These are phyloP conservation scores for Pugionium cornutum DNA, from an alignment of 345 rosid species.

Conservation along the genomic window DNA sequence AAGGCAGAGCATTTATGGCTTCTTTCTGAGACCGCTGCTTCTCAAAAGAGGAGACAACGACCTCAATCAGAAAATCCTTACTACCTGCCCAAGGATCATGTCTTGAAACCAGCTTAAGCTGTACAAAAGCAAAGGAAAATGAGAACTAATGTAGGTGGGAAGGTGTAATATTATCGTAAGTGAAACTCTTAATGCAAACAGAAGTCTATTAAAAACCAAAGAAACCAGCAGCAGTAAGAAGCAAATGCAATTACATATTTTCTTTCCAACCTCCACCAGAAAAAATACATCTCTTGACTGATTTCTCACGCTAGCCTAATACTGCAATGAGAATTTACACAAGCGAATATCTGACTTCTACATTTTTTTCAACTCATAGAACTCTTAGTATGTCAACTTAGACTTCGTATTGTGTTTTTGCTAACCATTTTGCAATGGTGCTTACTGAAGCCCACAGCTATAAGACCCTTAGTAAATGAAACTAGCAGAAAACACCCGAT, in stretches of 20 bases:
- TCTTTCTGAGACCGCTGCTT: slow-evolving; percentile 95
- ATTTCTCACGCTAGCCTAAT: slow-evolving; percentile 2
- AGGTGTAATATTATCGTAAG: slow-evolving; percentile 14
- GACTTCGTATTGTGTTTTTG: not conserved
- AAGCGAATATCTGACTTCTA: slow-evolving; percentile 5
- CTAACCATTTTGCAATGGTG: slow-evolving; percentile 13
- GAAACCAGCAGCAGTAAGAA: not conserved
- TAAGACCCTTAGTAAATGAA: slow-evolving; percentile 19
- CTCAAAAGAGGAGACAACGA: slow-evolving; percentile 89
- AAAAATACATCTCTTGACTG: slow-evolving; percentile 18
- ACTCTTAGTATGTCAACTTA: slow-evolving; percentile 5
- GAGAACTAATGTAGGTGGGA: slow-evolving; percentile 23
- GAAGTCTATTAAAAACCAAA: not conserved
- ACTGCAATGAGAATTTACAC: slow-evolving; percentile 1
- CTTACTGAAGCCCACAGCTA: slow-evolving; percentile 2
- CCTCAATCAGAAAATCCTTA: slow-evolving; percentile 86
- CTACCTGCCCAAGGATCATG: slow-evolving; percentile 89
- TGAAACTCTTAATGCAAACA: not conserved
- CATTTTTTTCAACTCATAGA: slow-evolving; percentile 6
- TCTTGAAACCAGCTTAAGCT: slow-evolving; percentile 86
- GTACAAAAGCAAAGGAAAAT: slow-evolving; percentile 34
- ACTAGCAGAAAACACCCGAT: slow-evolving; percentile 2
- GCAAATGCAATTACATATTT: not conserved
- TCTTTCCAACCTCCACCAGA: not conserved
- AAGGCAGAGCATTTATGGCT: slow-evolving; percentile 97